Percentiles rank a stretch among this genome's conserved stretches.
Conservation (phyloP, 163 green algal species). For the Scenedesmus sp. region DNA sequence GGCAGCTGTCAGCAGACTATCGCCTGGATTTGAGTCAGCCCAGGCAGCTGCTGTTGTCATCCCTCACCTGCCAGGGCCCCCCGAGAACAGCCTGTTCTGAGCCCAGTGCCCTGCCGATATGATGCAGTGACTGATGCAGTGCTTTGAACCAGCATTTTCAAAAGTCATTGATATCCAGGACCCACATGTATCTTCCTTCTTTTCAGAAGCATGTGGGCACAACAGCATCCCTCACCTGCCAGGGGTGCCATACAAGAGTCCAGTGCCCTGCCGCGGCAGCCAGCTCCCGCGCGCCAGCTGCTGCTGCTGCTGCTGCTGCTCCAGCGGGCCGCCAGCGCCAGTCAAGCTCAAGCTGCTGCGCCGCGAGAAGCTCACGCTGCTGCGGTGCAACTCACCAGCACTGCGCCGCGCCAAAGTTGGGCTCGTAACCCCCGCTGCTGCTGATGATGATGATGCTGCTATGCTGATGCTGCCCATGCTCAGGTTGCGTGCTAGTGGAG, state of each 20-base stretch:
- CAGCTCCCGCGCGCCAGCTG: background rate
- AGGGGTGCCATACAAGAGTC: constrained; percentile 1
- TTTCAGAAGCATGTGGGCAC: too few species aligned
- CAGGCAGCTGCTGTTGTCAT: background rate
- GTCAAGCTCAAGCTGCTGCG: background rate
- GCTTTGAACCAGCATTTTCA: too few species aligned
- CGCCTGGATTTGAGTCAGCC: background rate
- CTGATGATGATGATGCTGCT: background rate
- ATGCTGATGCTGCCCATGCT: constrained; percentile 6
- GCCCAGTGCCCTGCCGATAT: too few species aligned
- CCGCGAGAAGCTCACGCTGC: background rate
- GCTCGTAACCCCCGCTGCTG: background rate
- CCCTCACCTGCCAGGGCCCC: background rate
- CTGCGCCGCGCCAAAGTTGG: background rate
- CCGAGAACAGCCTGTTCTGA: too few species aligned
- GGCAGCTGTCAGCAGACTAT: background rate
- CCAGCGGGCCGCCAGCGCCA: background rate
- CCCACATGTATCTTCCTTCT: too few species aligned
- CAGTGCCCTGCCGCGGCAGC: constrained; percentile 27
- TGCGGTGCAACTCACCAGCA: background rate
- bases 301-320: constrained; percentile 6
- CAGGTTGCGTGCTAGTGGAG: background rate
- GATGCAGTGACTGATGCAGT: too few species aligned
- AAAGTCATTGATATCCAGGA: too few species aligned
- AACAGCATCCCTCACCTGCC: background rate